Percentiles rank a stretch among this genome's conserved stretches.
phyloP scores from a whole-genome alignment of 306 rosid species.

The Acacia acuminata region DNA sequence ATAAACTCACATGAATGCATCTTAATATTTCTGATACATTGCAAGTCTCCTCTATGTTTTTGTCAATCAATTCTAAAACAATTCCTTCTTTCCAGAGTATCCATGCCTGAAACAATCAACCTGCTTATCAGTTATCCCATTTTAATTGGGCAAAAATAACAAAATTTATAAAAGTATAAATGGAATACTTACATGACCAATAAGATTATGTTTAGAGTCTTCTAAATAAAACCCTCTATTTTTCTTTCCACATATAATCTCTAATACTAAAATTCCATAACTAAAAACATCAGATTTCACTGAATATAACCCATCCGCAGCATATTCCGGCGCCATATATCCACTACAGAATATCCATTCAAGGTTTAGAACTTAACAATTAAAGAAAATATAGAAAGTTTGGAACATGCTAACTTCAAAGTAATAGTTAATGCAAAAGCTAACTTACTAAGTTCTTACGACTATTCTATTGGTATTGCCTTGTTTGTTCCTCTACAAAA shows the following conservation, averaged over 20 bases:
- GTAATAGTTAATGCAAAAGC: not conserved
- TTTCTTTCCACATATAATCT: not conserved
- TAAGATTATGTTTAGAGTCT: not conserved
- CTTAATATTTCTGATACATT: not conserved
- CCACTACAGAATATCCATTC: not conserved
- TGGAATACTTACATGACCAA: not conserved
- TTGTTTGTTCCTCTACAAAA: slow-evolving; percentile 40
- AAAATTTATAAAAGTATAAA: not conserved
- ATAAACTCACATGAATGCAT: not conserved
- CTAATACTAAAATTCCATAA: not conserved
- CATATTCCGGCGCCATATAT: not conserved
- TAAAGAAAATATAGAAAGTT: not conserved
- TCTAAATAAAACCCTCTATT: not conserved
- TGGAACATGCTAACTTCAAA: not conserved
- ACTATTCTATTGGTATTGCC: slow-evolving; percentile 50
- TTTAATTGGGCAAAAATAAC: not conserved
- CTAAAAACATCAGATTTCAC: not conserved
- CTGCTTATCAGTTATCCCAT: not conserved
- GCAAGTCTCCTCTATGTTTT: not conserved
- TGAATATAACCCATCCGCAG: not conserved
- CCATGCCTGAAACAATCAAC: not conserved
- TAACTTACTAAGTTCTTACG: slow-evolving; percentile 58
- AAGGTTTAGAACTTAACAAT: not conserved
- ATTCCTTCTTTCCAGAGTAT: not conserved
- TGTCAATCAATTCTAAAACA: not conserved